Evolutionary conservation across 108 stramenopile species (phyloP).

Genomic region (Discostella pseudostelligera): DNA sequence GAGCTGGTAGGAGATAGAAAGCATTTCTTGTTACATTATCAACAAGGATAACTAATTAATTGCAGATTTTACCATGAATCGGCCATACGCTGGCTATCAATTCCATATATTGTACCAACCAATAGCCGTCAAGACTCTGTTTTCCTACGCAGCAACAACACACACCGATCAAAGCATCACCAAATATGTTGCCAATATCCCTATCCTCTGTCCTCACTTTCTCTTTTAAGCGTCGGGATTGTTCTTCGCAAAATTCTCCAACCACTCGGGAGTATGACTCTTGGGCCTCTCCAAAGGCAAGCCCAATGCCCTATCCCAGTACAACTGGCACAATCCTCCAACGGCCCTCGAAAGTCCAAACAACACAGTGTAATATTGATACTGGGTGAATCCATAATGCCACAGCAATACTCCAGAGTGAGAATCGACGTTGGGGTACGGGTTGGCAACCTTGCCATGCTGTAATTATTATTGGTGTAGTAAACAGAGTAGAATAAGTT

Average conservation of each 20-base stretch:
- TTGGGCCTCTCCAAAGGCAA: slow-evolving; percentile 98
- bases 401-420: slow-evolving; percentile 98
- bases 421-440: slow-evolving; percentile 98
- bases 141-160: neutral
- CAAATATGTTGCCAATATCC: neutral
- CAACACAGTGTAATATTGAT: slow-evolving; percentile 99
- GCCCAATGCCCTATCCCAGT: slow-evolving; percentile 99
- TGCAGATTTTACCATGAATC: neutral
- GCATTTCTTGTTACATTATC: too few species aligned
- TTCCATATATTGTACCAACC: neutral
- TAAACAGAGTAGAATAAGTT: too few species aligned
- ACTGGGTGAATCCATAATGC: slow-evolving; percentile 99
- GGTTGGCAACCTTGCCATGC: slow-evolving; percentile 99
- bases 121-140: neutral
- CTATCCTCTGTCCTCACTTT: neutral
- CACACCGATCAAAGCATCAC: neutral
- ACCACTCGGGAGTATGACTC: slow-evolving; percentile 98
- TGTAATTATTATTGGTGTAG: too few species aligned
- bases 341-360: slow-evolving; percentile 98
- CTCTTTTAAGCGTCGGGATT: slow-evolving; percentile 28
- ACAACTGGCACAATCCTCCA: slow-evolving; percentile 96
- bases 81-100: neutral
- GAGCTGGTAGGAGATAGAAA: too few species aligned
- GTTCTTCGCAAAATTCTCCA: slow-evolving; percentile 77
- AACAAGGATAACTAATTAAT: too few species aligned